Conservation (phyloP, 1,284 basidiomycete species). For the Limonomyces culmigenus region DNA sequence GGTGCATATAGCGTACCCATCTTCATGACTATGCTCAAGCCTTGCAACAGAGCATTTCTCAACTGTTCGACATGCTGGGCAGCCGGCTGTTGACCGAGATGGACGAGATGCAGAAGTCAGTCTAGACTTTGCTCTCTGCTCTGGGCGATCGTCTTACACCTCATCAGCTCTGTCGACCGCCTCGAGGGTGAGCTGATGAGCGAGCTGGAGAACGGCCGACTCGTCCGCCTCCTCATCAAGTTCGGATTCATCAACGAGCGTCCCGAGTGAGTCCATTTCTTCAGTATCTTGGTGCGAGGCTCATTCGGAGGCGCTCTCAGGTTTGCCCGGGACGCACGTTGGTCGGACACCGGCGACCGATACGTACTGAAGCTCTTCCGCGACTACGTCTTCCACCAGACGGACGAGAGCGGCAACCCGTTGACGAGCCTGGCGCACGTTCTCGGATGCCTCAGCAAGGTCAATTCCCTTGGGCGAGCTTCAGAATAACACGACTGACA, state of each 20-base stretch:
- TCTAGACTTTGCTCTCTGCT: conserved; percentile 1
- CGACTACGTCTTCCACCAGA: conserved; percentile 96
- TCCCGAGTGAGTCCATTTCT: conserved; percentile 57
- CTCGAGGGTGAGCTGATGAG: conserved; percentile 75
- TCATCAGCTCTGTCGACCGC: conserved; percentile 54
- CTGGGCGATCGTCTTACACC: conserved; percentile 1
- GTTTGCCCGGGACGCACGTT: conserved; percentile 87
- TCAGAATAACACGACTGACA: not conserved
- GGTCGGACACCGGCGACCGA: conserved; percentile 96
- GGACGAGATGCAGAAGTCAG: conserved; percentile 67
- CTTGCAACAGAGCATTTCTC: conserved; percentile 47
- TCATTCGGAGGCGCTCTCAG: conserved; percentile 20
- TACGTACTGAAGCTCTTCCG: conserved; percentile 98
- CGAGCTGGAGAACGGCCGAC: conserved; percentile 91
- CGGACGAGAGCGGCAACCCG: conserved; percentile 82
- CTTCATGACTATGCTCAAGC: not conserved
- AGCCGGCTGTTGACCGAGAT: conserved; percentile 66
- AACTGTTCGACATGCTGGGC: conserved; percentile 69
- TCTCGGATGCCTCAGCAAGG: conserved; percentile 84
- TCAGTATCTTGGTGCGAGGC: not conserved
- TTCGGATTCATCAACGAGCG: conserved; percentile 98
- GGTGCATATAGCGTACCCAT: conserved; percentile 18
- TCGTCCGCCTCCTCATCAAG: conserved; percentile 87
- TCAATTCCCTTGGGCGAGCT: conserved; percentile 13
- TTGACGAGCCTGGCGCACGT: conserved; percentile 86